Percentiles rank a stretch among this genome's conserved stretches.
Evolutionary conservation across 2,329 filamentous ascomycete species (phyloP).

Genomic region (Thielaviopsis ethacetica): DNA sequence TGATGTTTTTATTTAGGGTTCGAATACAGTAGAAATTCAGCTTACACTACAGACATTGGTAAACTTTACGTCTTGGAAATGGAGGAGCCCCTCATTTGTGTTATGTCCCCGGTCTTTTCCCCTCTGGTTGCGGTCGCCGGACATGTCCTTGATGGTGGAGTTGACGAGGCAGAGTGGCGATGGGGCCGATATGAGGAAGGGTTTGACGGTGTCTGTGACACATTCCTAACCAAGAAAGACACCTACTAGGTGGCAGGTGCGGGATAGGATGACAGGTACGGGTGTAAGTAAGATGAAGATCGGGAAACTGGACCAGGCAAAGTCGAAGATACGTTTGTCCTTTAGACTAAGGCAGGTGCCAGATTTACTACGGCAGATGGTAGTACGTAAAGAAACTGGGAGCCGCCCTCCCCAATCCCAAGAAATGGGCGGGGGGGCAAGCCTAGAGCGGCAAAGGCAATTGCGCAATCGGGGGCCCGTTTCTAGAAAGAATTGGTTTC

Average conservation of each 20-base stretch:
- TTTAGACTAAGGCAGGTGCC: too few species aligned
- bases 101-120: not conserved
- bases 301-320: too few species aligned
- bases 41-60: not conserved
- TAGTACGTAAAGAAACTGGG: too few species aligned
- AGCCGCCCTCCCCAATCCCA: too few species aligned
- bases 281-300: too few species aligned
- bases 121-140: not conserved
- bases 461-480: not conserved
- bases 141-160: not conserved
- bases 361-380: too few species aligned
- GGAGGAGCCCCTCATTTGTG: not conserved
- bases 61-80: slow-evolving; percentile 4
- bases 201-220: not conserved
- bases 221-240: slow-evolving; percentile 1
- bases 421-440: too few species aligned
- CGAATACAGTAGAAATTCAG: not conserved
- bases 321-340: too few species aligned
- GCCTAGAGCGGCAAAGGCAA: not conserved
- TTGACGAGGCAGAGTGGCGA: too few species aligned
- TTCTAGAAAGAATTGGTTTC: not conserved
- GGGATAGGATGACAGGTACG: too few species aligned
- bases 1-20: not conserved
- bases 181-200: not conserved
- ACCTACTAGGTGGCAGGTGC: too few species aligned